phyloP scores from a whole-genome alignment of 805 yeast species.

The Candida mattraensis region DNA sequence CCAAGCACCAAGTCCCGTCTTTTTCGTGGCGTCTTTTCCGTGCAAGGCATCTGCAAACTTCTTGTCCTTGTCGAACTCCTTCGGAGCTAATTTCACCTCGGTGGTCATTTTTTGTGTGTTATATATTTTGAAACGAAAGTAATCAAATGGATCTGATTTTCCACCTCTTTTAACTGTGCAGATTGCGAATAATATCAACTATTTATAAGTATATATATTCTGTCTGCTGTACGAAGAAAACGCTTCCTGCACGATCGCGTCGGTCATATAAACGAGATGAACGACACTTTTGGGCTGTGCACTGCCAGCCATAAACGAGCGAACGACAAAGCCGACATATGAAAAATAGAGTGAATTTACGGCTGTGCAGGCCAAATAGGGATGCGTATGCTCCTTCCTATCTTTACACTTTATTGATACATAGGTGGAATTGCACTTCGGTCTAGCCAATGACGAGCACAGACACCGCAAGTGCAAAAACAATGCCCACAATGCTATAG shows the following conservation, averaged over 20 bases:
- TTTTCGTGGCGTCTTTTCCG: slow-evolving; percentile 65
- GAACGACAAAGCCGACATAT: background rate
- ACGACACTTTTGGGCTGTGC: slow-evolving; percentile 3
- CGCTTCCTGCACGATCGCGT: slow-evolving; percentile 3
- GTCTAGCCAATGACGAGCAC: slow-evolving; percentile 1
- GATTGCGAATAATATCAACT: too few species aligned
- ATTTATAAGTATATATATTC: background rate
- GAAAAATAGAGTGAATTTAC: background rate
- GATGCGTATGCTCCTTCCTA: background rate
- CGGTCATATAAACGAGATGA: slow-evolving; percentile 4
- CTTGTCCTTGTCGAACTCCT: slow-evolving; percentile 58
- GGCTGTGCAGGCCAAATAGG: slow-evolving; percentile 1
- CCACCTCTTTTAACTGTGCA: too few species aligned
- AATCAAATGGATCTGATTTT: background rate
- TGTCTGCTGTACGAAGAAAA: slow-evolving; percentile 1
- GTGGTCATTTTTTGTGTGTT: slow-evolving; percentile 11
- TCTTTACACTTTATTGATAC: too few species aligned
- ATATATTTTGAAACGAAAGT: background rate
- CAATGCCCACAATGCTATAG: slow-evolving; percentile 1
- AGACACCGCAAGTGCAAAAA: slow-evolving; percentile 3
- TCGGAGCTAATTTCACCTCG: slow-evolving; percentile 44
- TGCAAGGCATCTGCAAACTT: slow-evolving; percentile 84
- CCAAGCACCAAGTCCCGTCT: slow-evolving; percentile 75
- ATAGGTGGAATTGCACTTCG: too few species aligned
- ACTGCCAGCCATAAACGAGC: too few species aligned